phyloP scores from a whole-genome alignment of 805 yeast genomes.

The Kuraishia hungarica region DNA sequence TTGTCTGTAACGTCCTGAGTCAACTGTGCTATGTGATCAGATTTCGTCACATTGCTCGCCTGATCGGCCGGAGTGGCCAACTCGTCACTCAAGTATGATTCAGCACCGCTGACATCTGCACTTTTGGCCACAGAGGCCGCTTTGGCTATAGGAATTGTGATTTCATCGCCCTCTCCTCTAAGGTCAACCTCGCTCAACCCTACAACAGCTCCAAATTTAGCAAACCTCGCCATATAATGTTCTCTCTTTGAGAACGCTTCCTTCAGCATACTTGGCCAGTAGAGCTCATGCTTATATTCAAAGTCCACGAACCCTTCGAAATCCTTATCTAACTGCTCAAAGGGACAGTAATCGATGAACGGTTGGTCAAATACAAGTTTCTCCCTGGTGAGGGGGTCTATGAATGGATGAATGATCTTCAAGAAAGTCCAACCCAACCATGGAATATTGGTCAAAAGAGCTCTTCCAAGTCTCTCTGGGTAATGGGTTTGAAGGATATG shows the following conservation, averaged over 20 bases:
- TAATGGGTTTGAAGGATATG: constrained; percentile 94
- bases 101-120: neutral
- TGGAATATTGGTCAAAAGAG: constrained; percentile 86
- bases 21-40: neutral
- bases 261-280: constrained; percentile 67
- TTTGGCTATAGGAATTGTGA: neutral
- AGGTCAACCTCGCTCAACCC: constrained; percentile 83
- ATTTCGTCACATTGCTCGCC: neutral
- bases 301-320: constrained; percentile 86
- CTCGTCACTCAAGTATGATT: neutral
- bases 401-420: constrained; percentile 88
- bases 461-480: constrained; percentile 94
- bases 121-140: neutral
- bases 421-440: constrained; percentile 90
- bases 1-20: neutral
- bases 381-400: constrained; percentile 91
- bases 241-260: constrained; percentile 51
- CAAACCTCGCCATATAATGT: constrained; percentile 62
- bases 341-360: constrained; percentile 73
- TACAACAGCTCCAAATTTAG: constrained; percentile 58
- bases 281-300: constrained; percentile 67
- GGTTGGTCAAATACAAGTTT: constrained; percentile 90
- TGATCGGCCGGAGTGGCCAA: neutral
- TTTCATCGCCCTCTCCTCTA: constrained; percentile 30
- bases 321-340: constrained; percentile 69